These are phyloP conservation scores for Candida labiduridarum DNA, from an alignment of 1,139 yeast species.

Conservation along the genomic window DNA sequence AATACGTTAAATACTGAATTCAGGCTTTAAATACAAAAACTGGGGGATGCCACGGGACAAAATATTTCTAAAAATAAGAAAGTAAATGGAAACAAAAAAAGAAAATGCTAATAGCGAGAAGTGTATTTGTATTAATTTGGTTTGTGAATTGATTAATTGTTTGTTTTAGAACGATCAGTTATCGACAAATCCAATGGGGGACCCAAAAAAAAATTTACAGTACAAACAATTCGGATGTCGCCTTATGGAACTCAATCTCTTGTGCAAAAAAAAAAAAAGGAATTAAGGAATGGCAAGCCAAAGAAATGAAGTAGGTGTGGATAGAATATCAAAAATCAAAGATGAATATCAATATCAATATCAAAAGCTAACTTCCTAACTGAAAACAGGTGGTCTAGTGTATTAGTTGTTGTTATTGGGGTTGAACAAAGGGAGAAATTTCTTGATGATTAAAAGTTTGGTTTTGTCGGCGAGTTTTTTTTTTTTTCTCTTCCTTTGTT, in stretches of 20 bases:
- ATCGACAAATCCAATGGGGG: neutral
- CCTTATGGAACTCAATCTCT: neutral
- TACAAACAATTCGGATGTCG: neutral
- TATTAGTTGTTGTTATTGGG: neutral
- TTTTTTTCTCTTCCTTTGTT: neutral
- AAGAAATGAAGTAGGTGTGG: neutral
- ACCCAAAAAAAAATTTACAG: neutral
- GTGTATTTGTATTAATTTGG: neutral
- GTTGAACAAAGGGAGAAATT: neutral
- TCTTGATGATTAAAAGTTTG: constrained; percentile 1
- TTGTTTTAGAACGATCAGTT: neutral
- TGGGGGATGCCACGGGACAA: neutral
- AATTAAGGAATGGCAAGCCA: neutral
- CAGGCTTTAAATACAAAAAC: neutral
- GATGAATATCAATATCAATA: neutral
- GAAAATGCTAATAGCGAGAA: neutral
- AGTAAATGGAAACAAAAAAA: neutral
- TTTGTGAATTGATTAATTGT: neutral
- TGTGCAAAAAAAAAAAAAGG: neutral
- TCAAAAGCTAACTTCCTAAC: neutral
- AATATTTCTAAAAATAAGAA: neutral
- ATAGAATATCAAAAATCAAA: neutral
- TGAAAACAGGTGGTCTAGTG: neutral
- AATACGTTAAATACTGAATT: neutral
- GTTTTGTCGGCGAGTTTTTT: constrained; percentile 1